These are phyloP conservation scores for Pittosporum tobira DNA, from an alignment of 129 eudicot genomes.

Conservation along the genomic window DNA sequence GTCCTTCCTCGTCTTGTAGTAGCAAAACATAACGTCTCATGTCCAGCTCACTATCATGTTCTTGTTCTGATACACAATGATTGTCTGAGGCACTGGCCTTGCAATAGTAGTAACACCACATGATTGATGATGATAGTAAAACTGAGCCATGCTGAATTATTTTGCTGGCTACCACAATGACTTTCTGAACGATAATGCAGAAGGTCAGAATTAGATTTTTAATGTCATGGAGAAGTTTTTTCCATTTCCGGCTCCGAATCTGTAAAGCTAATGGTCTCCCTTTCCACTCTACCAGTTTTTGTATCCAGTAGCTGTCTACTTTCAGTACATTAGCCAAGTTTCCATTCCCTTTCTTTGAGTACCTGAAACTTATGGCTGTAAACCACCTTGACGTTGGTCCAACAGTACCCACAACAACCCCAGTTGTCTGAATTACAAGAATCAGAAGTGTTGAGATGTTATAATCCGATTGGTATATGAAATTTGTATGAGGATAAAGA, in stretches of 20 bases:
- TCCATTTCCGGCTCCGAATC: slow-evolving; percentile 9
- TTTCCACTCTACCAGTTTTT: slow-evolving; percentile 31
- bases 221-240: not conserved
- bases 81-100: not conserved
- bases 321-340: no score
- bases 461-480: not conserved
- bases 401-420: not conserved
- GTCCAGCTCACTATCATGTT: not conserved
- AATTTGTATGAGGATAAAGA: no score
- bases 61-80: not conserved
- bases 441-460: slow-evolving; percentile 1
- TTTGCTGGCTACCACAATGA: slow-evolving; percentile 28
- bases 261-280: not conserved
- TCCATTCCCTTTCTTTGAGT: not conserved
- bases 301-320: no score
- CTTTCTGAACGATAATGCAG: slow-evolving; percentile 16
- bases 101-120: slow-evolving; percentile 1
- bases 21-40: slow-evolving; percentile 10
- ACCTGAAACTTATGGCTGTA: slow-evolving; percentile 3
- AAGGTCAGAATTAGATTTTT: slow-evolving; percentile 8
- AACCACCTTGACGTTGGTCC: slow-evolving; percentile 12
- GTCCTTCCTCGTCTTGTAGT: slow-evolving; percentile 24
- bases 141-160: slow-evolving; percentile 1
- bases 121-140: not conserved
- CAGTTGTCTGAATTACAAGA: not conserved